A percentile compares a stretch with the other conserved stretches of the same genome.
Conservation (phyloP, 2,329 filamentous ascomycete genomes). For the Chaetomium sp. region DNA sequence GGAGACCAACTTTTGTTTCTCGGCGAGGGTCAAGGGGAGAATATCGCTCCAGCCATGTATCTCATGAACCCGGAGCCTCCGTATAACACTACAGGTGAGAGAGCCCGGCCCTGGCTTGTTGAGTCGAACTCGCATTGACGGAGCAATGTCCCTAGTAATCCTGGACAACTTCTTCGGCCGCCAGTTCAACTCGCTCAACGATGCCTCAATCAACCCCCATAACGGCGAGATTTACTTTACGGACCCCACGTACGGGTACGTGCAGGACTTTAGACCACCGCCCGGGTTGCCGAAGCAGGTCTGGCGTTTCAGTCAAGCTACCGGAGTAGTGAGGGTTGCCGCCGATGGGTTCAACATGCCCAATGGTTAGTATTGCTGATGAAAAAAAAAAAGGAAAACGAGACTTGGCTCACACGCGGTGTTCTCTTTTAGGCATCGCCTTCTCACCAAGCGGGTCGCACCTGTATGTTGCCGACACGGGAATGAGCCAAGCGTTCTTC, state of each 20-base stretch:
- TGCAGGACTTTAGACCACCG: constrained; percentile 58
- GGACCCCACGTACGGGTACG: constrained; percentile 61
- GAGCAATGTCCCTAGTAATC: constrained; percentile 43
- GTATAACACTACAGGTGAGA: constrained; percentile 52
- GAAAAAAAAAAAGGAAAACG: background rate
- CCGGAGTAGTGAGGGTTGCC: constrained; percentile 55
- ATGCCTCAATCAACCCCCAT: constrained; percentile 54
- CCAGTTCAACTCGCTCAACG: constrained; percentile 63
- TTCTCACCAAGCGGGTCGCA: constrained; percentile 57
- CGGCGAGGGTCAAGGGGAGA: constrained; percentile 53
- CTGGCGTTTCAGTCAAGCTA: constrained; percentile 56
- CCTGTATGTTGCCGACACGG: constrained; percentile 61
- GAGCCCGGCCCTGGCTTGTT: constrained; percentile 1
- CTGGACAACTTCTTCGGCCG: constrained; percentile 63
- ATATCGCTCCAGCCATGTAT: constrained; percentile 45
- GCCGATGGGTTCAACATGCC: constrained; percentile 59
- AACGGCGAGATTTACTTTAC: constrained; percentile 67
- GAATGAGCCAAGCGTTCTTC: constrained; percentile 48
- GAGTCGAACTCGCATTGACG: background rate
- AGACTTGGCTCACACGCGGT: background rate
- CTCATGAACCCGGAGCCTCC: constrained; percentile 50
- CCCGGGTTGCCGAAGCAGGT: constrained; percentile 60
- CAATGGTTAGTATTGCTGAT: constrained; percentile 47
- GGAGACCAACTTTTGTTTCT: constrained; percentile 52
- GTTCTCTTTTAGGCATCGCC: constrained; percentile 49